A percentile compares a stretch with the other conserved stretches of the same genome.
Evolutionary conservation across 2,329 filamentous ascomycete genomes (phyloP).

Genomic region (Blastomyces percursus): DNA sequence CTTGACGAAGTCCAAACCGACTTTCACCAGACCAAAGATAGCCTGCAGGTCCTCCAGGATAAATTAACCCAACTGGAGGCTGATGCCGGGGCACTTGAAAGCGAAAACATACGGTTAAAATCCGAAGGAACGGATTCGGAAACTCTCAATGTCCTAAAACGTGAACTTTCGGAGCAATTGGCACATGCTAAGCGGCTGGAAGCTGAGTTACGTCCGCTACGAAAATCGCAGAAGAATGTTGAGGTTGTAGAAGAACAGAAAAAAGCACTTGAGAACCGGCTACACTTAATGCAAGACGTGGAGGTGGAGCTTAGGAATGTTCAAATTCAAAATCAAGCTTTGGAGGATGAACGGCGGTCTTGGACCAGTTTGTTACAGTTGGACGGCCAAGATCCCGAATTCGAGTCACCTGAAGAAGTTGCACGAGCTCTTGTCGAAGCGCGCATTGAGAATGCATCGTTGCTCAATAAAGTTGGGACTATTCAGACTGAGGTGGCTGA

Average conservation of each 20-base stretch:
- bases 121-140: constrained; percentile 80
- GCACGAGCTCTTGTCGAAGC: constrained; percentile 76
- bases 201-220: constrained; percentile 69
- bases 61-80: constrained; percentile 58
- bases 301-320: constrained; percentile 69
- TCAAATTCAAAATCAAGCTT: constrained; percentile 67
- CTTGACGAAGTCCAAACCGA: constrained; percentile 42
- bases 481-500: constrained; percentile 68
- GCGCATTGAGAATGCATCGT: constrained; percentile 63
- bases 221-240: constrained; percentile 73
- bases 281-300: constrained; percentile 63
- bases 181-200: constrained; percentile 82
- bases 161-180: constrained; percentile 83
- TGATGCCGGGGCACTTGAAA: constrained; percentile 63
- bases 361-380: constrained; percentile 80
- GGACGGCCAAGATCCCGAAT: constrained; percentile 54
- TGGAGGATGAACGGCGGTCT: constrained; percentile 77
- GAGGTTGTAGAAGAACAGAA: constrained; percentile 96
- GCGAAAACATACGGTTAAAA: constrained; percentile 71
- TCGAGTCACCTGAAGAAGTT: constrained; percentile 78
- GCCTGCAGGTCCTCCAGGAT: constrained; percentile 52
- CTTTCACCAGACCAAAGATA: constrained; percentile 45
- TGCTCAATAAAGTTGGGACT: constrained; percentile 70
- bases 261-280: constrained; percentile 61
- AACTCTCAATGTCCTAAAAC: constrained; percentile 71